A percentile compares a stretch with the other conserved stretches of the same genome.
Evolutionary conservation across 495 filamentous ascomycete genomes (phyloP).

Genomic region (Penicillium subrubescens): DNA sequence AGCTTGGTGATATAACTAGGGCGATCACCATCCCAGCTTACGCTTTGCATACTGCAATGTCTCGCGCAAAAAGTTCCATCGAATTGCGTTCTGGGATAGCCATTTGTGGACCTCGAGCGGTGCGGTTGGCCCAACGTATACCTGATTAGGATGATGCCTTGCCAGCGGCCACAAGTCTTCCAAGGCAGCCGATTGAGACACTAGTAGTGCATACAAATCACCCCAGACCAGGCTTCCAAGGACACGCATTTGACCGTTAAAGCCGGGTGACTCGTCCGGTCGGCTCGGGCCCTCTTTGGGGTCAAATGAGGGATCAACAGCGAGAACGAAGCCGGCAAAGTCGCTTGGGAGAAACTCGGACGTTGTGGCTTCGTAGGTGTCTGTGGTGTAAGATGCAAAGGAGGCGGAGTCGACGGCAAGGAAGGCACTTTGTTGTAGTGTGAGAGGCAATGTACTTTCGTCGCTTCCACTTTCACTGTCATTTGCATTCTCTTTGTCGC

Average conservation of each 20-base stretch:
- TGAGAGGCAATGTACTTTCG: not conserved
- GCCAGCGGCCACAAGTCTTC: conserved; percentile 36
- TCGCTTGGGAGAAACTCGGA: conserved; percentile 18
- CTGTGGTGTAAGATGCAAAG: conserved; percentile 1
- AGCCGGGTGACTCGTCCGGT: conserved; percentile 4
- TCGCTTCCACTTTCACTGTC: not conserved
- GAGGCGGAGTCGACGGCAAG: conserved; percentile 3
- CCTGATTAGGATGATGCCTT: conserved; percentile 31
- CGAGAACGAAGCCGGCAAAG: conserved; percentile 29
- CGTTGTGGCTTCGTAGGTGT: not conserved
- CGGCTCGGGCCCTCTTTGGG: not conserved
- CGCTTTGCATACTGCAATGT: not conserved
- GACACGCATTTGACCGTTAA: conserved; percentile 34
- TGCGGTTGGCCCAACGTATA: conserved; percentile 35
- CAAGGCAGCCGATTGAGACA: conserved; percentile 13
- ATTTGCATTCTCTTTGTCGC: not conserved
- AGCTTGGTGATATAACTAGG: not conserved
- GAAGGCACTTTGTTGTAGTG: not conserved
- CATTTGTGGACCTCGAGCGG: not conserved
- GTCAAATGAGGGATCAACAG: conserved; percentile 30
- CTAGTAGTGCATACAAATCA: conserved; percentile 30
- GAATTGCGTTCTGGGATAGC: not conserved
- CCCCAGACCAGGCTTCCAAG: conserved; percentile 38
- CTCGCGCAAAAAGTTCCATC: not conserved
- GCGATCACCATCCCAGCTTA: not conserved